phyloP scores from a whole-genome alignment of 1,284 basidiomycete genomes.

The Trametes polyzona region DNA sequence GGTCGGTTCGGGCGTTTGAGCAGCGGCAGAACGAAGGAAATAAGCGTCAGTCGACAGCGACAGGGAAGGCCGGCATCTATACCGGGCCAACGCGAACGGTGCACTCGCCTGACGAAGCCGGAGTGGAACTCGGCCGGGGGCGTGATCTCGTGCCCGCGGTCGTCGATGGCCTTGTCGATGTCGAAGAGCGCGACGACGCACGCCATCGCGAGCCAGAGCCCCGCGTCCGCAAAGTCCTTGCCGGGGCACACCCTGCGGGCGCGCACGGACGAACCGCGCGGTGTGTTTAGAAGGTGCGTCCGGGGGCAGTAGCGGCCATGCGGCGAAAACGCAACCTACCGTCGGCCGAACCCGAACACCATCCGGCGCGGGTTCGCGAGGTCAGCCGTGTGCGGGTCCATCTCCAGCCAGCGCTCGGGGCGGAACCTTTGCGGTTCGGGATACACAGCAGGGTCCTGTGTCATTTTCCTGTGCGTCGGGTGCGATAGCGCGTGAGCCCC shows the following conservation, averaged over 20 bases:
- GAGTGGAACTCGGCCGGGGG: constrained; percentile 27
- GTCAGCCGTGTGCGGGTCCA: constrained; percentile 26
- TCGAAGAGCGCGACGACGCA: constrained; percentile 30
- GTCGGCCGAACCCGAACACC: constrained; percentile 40
- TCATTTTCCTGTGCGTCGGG: constrained; percentile 36
- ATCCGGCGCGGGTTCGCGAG: constrained; percentile 32
- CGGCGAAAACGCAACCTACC: no score
- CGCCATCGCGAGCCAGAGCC: constrained; percentile 31
- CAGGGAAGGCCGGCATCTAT: neutral
- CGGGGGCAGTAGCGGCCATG: no score
- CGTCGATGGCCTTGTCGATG: constrained; percentile 24
- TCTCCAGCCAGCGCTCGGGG: constrained; percentile 37
- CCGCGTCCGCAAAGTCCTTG: constrained; percentile 31
- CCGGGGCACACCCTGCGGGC: constrained; percentile 31
- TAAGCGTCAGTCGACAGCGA: neutral
- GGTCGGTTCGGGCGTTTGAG: no score
- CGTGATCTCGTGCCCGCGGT: constrained; percentile 24
- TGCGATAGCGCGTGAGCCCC: neutral
- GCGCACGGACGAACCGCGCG: no score
- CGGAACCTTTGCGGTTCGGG: constrained; percentile 33
- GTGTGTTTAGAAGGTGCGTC: no score
- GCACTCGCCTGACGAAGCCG: constrained; percentile 30
- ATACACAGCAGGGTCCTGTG: constrained; percentile 31
- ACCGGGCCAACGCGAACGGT: neutral
- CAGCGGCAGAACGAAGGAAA: neutral